Conservation (phyloP, 2,329 filamentous ascomycete genomes). For the Sodiomyces alkalinus region DNA sequence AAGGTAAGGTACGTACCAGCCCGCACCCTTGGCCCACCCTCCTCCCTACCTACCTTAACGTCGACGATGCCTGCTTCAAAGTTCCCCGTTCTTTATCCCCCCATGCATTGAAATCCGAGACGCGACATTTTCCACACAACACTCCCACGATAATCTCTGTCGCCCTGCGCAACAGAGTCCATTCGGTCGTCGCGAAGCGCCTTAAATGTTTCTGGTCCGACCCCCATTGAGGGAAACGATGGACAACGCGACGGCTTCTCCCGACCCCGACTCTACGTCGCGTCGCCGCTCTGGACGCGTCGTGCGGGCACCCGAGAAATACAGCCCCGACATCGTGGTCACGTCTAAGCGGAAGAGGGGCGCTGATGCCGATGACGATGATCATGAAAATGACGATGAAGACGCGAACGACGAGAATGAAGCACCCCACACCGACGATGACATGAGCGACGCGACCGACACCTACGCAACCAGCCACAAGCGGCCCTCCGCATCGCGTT, state of each 20-base stretch:
- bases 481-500: no score
- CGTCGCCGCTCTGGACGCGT: constrained; percentile 57
- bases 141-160: no score
- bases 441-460: constrained; percentile 27
- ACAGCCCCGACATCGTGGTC: constrained; percentile 34
- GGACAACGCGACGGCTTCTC: constrained; percentile 39
- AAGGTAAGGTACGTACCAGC: no score
- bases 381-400: constrained; percentile 30
- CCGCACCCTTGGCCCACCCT: no score
- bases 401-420: constrained; percentile 30
- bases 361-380: constrained; percentile 28
- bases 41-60: no score
- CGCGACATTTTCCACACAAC: no score
- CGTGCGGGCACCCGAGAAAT: constrained; percentile 44
- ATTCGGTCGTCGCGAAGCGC: no score
- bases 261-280: constrained; percentile 33
- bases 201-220: background rate
- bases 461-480: no score
- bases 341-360: constrained; percentile 43
- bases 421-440: constrained; percentile 30
- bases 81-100: no score
- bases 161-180: no score
- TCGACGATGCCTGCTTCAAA: no score
- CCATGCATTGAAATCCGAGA: no score
- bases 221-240: constrained; percentile 14